phyloP scores from a whole-genome alignment of 2,329 filamentous ascomycete genomes.

The Pseudopyricularia javanii region DNA sequence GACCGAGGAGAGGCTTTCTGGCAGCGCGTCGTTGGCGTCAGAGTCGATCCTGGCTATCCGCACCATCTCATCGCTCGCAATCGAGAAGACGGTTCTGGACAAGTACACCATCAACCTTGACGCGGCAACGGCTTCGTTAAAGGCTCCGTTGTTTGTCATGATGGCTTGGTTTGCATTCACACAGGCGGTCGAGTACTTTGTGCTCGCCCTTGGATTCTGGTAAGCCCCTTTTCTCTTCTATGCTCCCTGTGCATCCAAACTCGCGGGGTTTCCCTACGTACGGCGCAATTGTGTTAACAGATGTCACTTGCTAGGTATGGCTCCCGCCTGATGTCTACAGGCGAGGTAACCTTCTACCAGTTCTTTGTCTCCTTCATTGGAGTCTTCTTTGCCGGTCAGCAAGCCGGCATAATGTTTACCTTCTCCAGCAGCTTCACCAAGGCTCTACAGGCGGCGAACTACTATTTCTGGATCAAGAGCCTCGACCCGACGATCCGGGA shows the following conservation, averaged over 20 bases:
- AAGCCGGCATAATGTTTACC: conserved; percentile 25
- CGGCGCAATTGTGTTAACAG: too few species aligned
- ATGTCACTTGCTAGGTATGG: conserved; percentile 15
- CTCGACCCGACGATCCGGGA: conserved; percentile 28
- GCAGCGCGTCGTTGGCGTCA: conserved; percentile 28
- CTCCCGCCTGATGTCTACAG: conserved; percentile 20
- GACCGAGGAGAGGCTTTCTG: conserved; percentile 20
- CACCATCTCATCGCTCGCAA: conserved; percentile 11
- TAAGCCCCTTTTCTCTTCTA: background rate
- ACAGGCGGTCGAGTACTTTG: conserved; percentile 27
- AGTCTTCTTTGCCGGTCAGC: conserved; percentile 32
- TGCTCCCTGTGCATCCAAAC: too few species aligned
- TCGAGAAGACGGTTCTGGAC: conserved; percentile 13
- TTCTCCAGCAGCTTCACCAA: conserved; percentile 42
- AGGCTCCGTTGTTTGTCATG: conserved; percentile 9
- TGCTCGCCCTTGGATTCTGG: conserved; percentile 29
- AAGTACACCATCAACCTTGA: conserved; percentile 22
- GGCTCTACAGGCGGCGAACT: conserved; percentile 33
- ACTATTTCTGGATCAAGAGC: conserved; percentile 33
- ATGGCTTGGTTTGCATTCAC: conserved; percentile 22
- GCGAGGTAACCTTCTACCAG: conserved; percentile 25
- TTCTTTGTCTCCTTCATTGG: conserved; percentile 39
- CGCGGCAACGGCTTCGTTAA: conserved; percentile 13
- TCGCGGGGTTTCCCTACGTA: too few species aligned
- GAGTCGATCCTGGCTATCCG: conserved; percentile 17